A percentile compares a stretch with the other conserved stretches of the same genome.
Evolutionary conservation across 2,329 filamentous ascomycete species (phyloP).

Genomic region (Cordyceps farinosa): DNA sequence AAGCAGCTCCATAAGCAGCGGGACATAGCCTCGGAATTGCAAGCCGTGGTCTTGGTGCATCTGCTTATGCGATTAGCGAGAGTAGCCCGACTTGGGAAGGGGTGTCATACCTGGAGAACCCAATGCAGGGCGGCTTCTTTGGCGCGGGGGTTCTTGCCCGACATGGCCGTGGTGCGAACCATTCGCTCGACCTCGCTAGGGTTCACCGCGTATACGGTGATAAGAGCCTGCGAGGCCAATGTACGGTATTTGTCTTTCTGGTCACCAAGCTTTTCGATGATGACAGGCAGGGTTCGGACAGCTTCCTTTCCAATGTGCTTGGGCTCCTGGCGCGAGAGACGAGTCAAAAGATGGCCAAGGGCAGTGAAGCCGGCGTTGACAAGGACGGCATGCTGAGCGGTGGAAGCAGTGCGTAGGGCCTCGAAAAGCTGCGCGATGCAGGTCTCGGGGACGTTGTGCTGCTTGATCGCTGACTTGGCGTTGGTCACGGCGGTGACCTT

Average conservation of each 20-base stretch:
- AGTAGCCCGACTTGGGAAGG: neutral
- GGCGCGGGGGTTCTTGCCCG: constrained; percentile 74
- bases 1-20: constrained; percentile 75
- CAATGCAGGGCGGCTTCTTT: constrained; percentile 84
- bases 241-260: constrained; percentile 79
- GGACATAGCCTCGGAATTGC: constrained; percentile 79
- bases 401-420: constrained; percentile 70
- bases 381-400: constrained; percentile 72
- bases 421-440: constrained; percentile 75
- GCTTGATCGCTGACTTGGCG: constrained; percentile 87
- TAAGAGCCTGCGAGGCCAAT: constrained; percentile 70
- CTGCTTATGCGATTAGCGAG: constrained; percentile 34
- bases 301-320: constrained; percentile 68
- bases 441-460: constrained; percentile 78
- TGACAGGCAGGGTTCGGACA: constrained; percentile 65
- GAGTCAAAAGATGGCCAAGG: constrained; percentile 81
- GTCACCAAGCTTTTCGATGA: constrained; percentile 84
- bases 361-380: constrained; percentile 83
- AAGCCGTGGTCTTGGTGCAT: constrained; percentile 79
- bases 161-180: constrained; percentile 73
- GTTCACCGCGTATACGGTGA: constrained; percentile 69
- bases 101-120: constrained; percentile 64
- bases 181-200: constrained; percentile 73
- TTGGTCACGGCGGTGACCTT: constrained; percentile 69
- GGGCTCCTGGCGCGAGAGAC: constrained; percentile 79